Evolutionary conservation across 345 rosid species (phyloP), one percentile per base, ranked within the genome.

Genomic region (Aegle marmelos): DNA sequence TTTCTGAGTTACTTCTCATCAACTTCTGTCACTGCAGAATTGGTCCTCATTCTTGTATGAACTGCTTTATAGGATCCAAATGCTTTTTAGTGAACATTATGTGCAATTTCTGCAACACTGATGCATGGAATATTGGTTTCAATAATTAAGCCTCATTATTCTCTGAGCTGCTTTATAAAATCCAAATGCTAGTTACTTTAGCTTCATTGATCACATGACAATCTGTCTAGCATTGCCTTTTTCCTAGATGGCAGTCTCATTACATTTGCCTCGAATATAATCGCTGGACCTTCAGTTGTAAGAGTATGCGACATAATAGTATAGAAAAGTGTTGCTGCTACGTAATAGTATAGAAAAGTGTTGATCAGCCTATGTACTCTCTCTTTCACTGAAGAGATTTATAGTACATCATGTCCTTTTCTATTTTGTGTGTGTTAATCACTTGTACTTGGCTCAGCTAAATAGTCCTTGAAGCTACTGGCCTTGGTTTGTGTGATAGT

Each of bases 1-100:
- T 60, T 37, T 69, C 11, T 37, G 22, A 21, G 36, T 69, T 76
- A 37, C 71, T 77, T 77, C 61, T 78, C 36, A 37, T 74, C 36
- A 13, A 62, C 21, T 37, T 81, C 31, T 10, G 65, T 73, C 33
- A 9, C 65, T 69, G 39, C 28, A 21, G n/a, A 57, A 28, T 61
- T 50, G 24, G 7, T 68, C 22, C 57, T 73, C 66, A 53, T 74
- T 70, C 5, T 70, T 67, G 36, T 75, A 1, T 3, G 56, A 41
- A 56, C 57, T 70, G 39, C 60, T 28, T 54, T 30, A 68, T 22
- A 25, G 6, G 58, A 68, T 27, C 13, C n/a, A 70, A 48, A 53
- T 70, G 41, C 25, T 17, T 53, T 53, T 28, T 70, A 70, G 7
- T 30, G 22, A 8, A 0, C 16, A 30, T 50, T 50, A 30, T 25